Percentiles rank a stretch among this genome's conserved stretches.
Evolutionary conservation across 139 green algal genomes (phyloP).

Genomic region (Chlorella sp.): DNA sequence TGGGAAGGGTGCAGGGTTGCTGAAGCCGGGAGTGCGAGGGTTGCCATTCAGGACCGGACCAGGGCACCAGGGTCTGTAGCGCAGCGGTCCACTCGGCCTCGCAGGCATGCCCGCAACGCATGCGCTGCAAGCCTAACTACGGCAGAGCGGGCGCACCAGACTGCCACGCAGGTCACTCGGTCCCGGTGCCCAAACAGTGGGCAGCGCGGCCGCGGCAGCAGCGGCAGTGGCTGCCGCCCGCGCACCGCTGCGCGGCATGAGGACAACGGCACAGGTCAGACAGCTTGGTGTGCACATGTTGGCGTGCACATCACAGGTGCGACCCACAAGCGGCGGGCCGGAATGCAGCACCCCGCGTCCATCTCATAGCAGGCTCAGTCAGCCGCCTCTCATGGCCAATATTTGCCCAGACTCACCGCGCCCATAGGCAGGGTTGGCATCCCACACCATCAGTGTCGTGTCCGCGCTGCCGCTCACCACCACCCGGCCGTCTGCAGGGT

Average conservation of each 20-base stretch:
- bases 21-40: neutral
- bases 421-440: slow-evolving; percentile 28
- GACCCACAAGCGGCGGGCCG: too few relatives aligned
- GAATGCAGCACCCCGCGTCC: too few relatives aligned
- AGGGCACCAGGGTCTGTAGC: neutral
- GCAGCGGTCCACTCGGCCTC: too few relatives aligned
- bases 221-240: slow-evolving; percentile 22
- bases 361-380: too few relatives aligned
- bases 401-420: neutral
- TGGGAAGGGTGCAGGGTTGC: neutral
- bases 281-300: too few relatives aligned
- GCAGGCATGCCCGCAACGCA: neutral
- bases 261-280: neutral
- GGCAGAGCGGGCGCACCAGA: slow-evolving; percentile 16
- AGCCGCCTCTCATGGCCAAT: neutral
- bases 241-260: neutral
- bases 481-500: slow-evolving; percentile 5
- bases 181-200: slow-evolving; percentile 67
- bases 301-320: neutral
- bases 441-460: slow-evolving; percentile 72
- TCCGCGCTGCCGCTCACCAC: slow-evolving; percentile 67
- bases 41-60: neutral
- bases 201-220: slow-evolving; percentile 42
- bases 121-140: neutral
- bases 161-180: slow-evolving; percentile 58